These are phyloP conservation scores for Boletus sp. DNA, from an alignment of 768 basidiomycete species.

Conservation along the genomic window DNA sequence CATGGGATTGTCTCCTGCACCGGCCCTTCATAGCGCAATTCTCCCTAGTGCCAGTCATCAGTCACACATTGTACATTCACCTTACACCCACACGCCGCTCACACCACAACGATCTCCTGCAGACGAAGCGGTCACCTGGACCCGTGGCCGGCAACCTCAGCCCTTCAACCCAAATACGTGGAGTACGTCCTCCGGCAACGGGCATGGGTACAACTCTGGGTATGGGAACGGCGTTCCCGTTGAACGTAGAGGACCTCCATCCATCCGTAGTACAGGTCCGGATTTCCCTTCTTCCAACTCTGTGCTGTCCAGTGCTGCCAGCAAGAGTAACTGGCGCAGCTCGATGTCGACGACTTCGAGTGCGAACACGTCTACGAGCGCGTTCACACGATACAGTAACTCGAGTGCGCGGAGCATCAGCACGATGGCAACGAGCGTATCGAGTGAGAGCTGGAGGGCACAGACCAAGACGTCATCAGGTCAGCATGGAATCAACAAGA, in stretches of 20 bases:
- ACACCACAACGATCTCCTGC: conserved; percentile 36
- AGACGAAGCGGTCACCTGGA: conserved; percentile 47
- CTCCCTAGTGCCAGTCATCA: conserved; percentile 9
- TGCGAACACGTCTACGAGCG: conserved; percentile 64
- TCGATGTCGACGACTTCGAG: conserved; percentile 70
- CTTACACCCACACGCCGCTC: conserved; percentile 30
- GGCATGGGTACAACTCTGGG: conserved; percentile 9
- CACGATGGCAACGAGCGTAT: conserved; percentile 79
- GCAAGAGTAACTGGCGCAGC: conserved; percentile 66
- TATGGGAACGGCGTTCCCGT: conserved; percentile 10
- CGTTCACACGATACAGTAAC: conserved; percentile 76
- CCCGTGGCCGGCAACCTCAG: conserved; percentile 45
- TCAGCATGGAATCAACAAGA: conserved; percentile 16
- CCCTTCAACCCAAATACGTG: conserved; percentile 18
- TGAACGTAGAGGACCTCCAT: conserved; percentile 42
- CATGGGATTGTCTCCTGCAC: conserved; percentile 47
- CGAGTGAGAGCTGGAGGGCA: conserved; percentile 70
- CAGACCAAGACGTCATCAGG: conserved; percentile 27
- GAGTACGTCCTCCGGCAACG: conserved; percentile 17
- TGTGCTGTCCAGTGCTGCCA: conserved; percentile 46
- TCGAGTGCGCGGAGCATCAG: conserved; percentile 70
- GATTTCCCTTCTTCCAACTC: conserved; percentile 57
- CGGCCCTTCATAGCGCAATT: conserved; percentile 5
- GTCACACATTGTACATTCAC: conserved; percentile 13
- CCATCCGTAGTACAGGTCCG: conserved; percentile 51